Percentiles rank a stretch among this genome's conserved stretches.
Conservation (phyloP, 176 grass and related monocot species). For the Avena sativa region DNA sequence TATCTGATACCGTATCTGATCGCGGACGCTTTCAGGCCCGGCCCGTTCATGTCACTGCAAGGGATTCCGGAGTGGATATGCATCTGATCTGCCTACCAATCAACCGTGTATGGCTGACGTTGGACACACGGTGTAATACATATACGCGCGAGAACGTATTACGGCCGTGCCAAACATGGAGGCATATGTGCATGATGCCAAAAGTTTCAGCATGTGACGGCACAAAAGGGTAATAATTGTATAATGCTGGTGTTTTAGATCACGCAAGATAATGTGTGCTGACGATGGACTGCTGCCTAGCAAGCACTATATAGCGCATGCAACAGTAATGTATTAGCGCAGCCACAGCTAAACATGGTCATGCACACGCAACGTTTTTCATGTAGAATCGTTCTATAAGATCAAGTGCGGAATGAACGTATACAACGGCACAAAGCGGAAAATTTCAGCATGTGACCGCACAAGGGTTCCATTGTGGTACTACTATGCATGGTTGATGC, state of each 20-base stretch:
- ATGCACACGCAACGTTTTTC: conserved; percentile 6
- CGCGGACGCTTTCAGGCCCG: neutral
- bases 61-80: neutral
- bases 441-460: neutral
- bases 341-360: neutral
- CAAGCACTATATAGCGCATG: neutral
- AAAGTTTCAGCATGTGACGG: neutral
- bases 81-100: conserved; percentile 10
- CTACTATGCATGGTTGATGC: neutral
- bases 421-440: neutral
- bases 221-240: neutral
- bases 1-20: conserved; percentile 33
- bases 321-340: conserved; percentile 2
- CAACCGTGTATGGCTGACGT: neutral
- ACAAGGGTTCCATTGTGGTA: too few relatives aligned
- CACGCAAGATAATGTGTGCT: neutral
- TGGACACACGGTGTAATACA: neutral
- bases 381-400: neutral
- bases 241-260: neutral
- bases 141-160: neutral
- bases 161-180: neutral
- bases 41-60: neutral
- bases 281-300: neutral
- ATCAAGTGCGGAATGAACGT: neutral
- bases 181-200: neutral